Evolutionary conservation across 148 eudicot species (phyloP).

Genomic region (Polygonum aviculare): DNA sequence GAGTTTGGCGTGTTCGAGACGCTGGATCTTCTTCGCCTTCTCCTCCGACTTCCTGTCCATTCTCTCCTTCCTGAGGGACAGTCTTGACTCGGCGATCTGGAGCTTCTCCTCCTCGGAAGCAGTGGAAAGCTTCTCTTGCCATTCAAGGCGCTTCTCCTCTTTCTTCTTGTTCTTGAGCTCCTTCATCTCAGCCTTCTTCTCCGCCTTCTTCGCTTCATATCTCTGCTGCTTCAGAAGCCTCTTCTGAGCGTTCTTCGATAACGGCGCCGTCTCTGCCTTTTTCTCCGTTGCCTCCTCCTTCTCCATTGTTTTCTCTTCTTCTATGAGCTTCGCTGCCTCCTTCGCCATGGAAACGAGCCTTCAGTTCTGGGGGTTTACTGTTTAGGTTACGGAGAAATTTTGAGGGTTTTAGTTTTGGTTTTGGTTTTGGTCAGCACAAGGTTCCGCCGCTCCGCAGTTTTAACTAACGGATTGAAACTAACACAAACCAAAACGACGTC

Average conservation of each 20-base stretch:
- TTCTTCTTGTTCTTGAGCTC: conserved; percentile 50
- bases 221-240: conserved; percentile 50
- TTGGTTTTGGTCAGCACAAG: too few relatives aligned
- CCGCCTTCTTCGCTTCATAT: conserved; percentile 67
- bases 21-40: conserved; percentile 40
- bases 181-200: conserved; percentile 61
- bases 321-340: background rate
- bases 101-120: conserved; percentile 56
- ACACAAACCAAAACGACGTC: too few relatives aligned
- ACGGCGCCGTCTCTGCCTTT: conserved; percentile 4
- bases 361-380: background rate
- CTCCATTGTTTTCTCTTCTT: background rate
- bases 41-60: conserved; percentile 56
- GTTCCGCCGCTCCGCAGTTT: too few relatives aligned
- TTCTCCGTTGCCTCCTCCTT: background rate
- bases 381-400: background rate
- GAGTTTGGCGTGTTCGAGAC: conserved; percentile 34
- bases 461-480: too few relatives aligned
- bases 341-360: background rate
- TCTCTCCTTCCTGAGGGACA: conserved; percentile 45
- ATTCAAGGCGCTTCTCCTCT: conserved; percentile 64
- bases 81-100: conserved; percentile 49
- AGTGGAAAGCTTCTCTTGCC: conserved; percentile 51
- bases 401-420: too few relatives aligned
- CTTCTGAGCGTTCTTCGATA: conserved; percentile 76